Evolutionary conservation across 1,139 yeast genomes (phyloP).

Genomic region (Zygoascus meyerae): DNA sequence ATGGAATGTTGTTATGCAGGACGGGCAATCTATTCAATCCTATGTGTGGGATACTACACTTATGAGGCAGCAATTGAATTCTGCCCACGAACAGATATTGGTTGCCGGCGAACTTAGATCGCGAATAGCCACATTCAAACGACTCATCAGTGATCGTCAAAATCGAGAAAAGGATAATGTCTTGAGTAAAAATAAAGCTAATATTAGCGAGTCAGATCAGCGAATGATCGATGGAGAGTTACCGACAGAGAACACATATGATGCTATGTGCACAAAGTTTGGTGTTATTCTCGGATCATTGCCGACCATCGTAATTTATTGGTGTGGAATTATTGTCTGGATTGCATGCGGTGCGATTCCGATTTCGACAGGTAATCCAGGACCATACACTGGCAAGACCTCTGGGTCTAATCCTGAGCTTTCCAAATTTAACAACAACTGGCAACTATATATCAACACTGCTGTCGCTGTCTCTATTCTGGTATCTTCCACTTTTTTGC

Average conservation of each 20-base stretch:
- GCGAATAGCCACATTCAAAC: conserved; percentile 26
- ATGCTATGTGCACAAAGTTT: conserved; percentile 25
- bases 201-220: neutral
- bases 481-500: conserved; percentile 33
- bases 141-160: conserved; percentile 17
- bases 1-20: conserved; percentile 42
- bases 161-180: neutral
- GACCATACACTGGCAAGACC: neutral
- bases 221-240: conserved; percentile 12
- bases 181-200: neutral
- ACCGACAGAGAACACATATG: conserved; percentile 30
- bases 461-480: conserved; percentile 36
- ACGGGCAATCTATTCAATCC: conserved; percentile 39
- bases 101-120: conserved; percentile 32
- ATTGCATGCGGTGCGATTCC: conserved; percentile 30
- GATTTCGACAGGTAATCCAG: neutral
- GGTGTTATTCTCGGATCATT: conserved; percentile 31
- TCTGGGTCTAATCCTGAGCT: conserved; percentile 10
- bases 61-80: conserved; percentile 38
- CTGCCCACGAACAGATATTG: conserved; percentile 19
- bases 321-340: conserved; percentile 37
- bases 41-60: conserved; percentile 38
- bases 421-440: conserved; percentile 30
- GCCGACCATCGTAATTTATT: conserved; percentile 31
- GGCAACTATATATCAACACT: conserved; percentile 40